Base-by-base conservation (phyloP, 306 rosid species). In the Vigna angularis region DNA sequence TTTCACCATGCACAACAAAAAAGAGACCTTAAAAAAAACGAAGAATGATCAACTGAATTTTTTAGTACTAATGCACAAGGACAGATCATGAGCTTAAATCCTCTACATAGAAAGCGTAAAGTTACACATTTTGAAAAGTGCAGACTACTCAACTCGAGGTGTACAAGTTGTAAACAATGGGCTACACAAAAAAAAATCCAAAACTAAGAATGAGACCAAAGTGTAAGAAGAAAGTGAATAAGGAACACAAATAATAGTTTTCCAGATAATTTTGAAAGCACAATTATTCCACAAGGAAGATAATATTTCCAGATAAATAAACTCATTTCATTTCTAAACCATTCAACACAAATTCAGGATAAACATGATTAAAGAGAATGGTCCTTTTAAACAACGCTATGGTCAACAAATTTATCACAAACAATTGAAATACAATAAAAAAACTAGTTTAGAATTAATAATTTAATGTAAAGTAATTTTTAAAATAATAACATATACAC, bases 151-250 rank as follows among this genome's bases (percentile, higher is more conserved):
- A 9, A 24, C 14, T 38, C 22, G 12, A 11, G 22, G 32, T 6
- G 40, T 48, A 47, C 48, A 34, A 34, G 32, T 61, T 48, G 57
- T 18, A 75, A 75, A 50, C 30, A 47, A 22, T 5, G n/a, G 15
- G 38, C 22, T 62, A 51, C 22, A 24, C 8, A 8, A 15, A 6
- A 17, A 32, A 17, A 57, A 3, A 38, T 38, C 42, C 42, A 38
- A 32, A 72, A 30, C 53, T 5, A 32, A 66, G 18, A 59, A 71
- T 14, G 28, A 66, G 50, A 78, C 51, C 66, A 49, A 17, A 53
- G n/a, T 83, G 40, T 66, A 65, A 71, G 45, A 14, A 70, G 79
- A 38, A 7, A 38, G 49, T 56, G 72, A 63, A 36, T 16, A 17
- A 15, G 14, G 64, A 45, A 34, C 14, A 53, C 15, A 38, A 32